Evolutionary conservation across 805 yeast species (phyloP).

Genomic region (Kodamaea restingae): DNA sequence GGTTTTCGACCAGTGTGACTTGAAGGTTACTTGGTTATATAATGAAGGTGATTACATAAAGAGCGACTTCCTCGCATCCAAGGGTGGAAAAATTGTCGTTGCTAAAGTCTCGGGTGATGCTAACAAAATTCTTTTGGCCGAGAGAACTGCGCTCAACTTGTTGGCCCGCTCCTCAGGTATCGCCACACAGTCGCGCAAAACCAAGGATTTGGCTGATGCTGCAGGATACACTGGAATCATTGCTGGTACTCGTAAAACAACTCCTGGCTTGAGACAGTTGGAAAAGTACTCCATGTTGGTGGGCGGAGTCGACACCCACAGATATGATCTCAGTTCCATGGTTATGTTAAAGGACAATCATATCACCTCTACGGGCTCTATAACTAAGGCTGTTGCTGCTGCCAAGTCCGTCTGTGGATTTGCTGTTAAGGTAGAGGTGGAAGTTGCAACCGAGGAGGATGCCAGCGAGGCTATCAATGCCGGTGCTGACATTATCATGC

Average conservation of each 20-base stretch:
- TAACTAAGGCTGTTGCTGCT: conserved; percentile 70
- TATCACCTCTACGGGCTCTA: conserved; percentile 88
- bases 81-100: conserved; percentile 58
- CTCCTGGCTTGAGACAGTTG: conserved; percentile 85
- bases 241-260: conserved; percentile 97
- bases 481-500: conserved; percentile 94
- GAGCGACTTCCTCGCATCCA: conserved; percentile 41
- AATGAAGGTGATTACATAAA: conserved; percentile 58
- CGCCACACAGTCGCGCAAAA: conserved; percentile 66
- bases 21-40: conserved; percentile 67
- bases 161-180: conserved; percentile 83
- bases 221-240: conserved; percentile 76
- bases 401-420: conserved; percentile 87
- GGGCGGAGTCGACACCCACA: conserved; percentile 91
- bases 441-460: conserved; percentile 77
- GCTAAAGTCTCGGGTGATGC: conserved; percentile 82
- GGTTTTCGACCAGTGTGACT: conserved; percentile 70
- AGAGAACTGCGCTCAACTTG: conserved; percentile 79
- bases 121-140: conserved; percentile 73
- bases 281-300: conserved; percentile 94
- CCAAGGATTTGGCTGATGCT: conserved; percentile 58
- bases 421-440: conserved; percentile 87
- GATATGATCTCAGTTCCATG: conserved; percentile 90
- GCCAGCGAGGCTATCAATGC: conserved; percentile 91
- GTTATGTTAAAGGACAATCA: conserved; percentile 96